Conservation (phyloP, 768 basidiomycete species). For the Trametes cingulata region DNA sequence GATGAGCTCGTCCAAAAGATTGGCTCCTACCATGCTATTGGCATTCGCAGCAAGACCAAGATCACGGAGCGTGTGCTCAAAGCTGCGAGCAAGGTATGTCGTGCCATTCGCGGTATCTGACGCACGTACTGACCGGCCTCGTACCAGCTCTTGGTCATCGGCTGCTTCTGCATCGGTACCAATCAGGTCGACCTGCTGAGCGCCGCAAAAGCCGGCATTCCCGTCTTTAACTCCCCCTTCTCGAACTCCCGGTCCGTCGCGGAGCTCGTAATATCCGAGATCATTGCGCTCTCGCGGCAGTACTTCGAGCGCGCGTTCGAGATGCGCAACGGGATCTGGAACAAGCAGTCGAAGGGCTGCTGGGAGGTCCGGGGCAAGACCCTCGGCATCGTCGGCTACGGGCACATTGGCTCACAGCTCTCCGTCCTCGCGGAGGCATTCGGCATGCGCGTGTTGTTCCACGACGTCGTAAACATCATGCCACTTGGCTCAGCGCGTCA, state of each 20-base stretch:
- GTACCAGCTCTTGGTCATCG: conserved; percentile 85
- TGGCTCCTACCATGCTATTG: conserved; percentile 86
- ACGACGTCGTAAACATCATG: conserved; percentile 97
- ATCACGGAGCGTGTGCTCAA: conserved; percentile 89
- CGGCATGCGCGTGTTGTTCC: conserved; percentile 93
- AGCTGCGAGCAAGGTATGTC: conserved; percentile 77
- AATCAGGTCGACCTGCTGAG: conserved; percentile 93
- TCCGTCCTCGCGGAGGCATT: conserved; percentile 96
- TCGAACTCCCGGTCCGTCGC: conserved; percentile 99
- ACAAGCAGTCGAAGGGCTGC: conserved; percentile 97
- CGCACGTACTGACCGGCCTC: neutral
- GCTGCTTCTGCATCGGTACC: conserved; percentile 99
- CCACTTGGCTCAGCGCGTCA: conserved; percentile 93
- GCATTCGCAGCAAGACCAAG: conserved; percentile 97
- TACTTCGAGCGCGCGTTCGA: conserved; percentile 87
- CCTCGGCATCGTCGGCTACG: conserved; percentile 96
- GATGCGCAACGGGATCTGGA: conserved; percentile 90
- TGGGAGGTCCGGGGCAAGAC: conserved; percentile 99
- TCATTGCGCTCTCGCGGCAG: conserved; percentile 93
- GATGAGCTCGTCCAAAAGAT: conserved; percentile 88
- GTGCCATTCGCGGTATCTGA: neutral
- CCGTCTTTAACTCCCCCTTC: conserved; percentile 99
- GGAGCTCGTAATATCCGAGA: conserved; percentile 93
- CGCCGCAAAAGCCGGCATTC: conserved; percentile 85
- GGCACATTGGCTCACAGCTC: conserved; percentile 96